These are phyloP conservation scores for Parastagonospora avenae DNA, from an alignment of 2,329 filamentous ascomycete species.

Conservation along the genomic window DNA sequence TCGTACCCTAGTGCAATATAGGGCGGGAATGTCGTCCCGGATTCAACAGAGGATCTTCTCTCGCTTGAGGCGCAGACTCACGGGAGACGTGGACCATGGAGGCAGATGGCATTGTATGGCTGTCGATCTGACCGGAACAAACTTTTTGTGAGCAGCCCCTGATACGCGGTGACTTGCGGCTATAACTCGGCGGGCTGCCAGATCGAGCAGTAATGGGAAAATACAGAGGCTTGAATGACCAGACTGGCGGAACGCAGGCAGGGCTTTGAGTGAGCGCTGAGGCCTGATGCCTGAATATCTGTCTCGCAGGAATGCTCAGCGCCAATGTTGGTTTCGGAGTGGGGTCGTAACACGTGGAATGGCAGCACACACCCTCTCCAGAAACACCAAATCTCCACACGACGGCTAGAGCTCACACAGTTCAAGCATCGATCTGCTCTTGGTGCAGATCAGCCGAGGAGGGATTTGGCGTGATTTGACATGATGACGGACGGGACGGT, in stretches of 20 bases:
- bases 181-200: conserved; percentile 14
- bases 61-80: neutral
- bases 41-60: conserved; percentile 1
- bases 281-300: conserved; percentile 17
- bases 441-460: conserved; percentile 18
- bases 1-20: conserved; percentile 4
- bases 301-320: conserved; percentile 37
- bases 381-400: conserved; percentile 18
- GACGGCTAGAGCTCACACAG: conserved; percentile 1
- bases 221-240: conserved; percentile 26
- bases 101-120: neutral
- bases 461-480: conserved; percentile 9
- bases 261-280: conserved; percentile 24
- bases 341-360: conserved; percentile 34
- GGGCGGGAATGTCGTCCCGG: conserved; percentile 12
- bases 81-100: neutral
- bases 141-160: neutral
- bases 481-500: conserved; percentile 10
- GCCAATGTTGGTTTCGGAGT: conserved; percentile 20
- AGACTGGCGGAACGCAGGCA: conserved; percentile 29
- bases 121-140: neutral
- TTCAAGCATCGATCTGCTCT: conserved; percentile 19
- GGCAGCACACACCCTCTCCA: conserved; percentile 18
- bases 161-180: conserved; percentile 4
- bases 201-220: conserved; percentile 17